phyloP scores from a whole-genome alignment of 2,329 filamentous ascomycete genomes.

The Ophidiomyces ophidiicola region DNA sequence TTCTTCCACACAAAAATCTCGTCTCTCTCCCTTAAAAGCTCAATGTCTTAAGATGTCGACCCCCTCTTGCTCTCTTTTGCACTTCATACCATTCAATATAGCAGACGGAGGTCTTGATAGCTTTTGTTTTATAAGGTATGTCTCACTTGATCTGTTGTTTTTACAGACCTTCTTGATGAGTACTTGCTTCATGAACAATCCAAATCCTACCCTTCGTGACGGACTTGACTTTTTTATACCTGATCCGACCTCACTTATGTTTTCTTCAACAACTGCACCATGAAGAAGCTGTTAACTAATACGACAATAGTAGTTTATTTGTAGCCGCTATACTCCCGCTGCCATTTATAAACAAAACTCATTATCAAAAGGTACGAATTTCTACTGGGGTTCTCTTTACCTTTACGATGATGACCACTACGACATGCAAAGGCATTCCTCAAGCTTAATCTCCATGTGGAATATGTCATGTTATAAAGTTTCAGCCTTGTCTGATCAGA shows the following conservation, averaged over 20 bases:
- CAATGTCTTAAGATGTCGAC: background rate
- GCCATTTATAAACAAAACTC: too few relatives aligned
- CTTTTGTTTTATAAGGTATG: conserved; percentile 1
- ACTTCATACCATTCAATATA: too few relatives aligned
- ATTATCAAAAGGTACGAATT: conserved; percentile 35
- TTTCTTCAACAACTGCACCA: too few relatives aligned
- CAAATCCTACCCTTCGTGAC: conserved; percentile 47
- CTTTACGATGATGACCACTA: conserved; percentile 46
- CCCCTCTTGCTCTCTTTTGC: too few relatives aligned
- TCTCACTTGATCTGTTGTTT: background rate
- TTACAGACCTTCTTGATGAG: conserved; percentile 20
- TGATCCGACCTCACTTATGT: too few relatives aligned
- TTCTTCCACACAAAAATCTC: conserved; percentile 2
- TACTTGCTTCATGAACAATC: conserved; percentile 43
- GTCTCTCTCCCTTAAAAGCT: background rate
- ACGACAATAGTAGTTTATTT: conserved; percentile 8
- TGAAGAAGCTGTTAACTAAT: background rate
- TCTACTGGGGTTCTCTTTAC: conserved; percentile 14
- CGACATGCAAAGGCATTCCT: conserved; percentile 58
- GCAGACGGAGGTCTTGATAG: background rate
- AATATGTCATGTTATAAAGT: conserved; percentile 50
- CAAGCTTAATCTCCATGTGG: conserved; percentile 53
- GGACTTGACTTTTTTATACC: conserved; percentile 41
- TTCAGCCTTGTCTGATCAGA: conserved; percentile 57
- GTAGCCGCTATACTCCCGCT: too few relatives aligned